Conservation (phyloP, 2,329 filamentous ascomycete species). For the Colletotrichum gigasporum region DNA sequence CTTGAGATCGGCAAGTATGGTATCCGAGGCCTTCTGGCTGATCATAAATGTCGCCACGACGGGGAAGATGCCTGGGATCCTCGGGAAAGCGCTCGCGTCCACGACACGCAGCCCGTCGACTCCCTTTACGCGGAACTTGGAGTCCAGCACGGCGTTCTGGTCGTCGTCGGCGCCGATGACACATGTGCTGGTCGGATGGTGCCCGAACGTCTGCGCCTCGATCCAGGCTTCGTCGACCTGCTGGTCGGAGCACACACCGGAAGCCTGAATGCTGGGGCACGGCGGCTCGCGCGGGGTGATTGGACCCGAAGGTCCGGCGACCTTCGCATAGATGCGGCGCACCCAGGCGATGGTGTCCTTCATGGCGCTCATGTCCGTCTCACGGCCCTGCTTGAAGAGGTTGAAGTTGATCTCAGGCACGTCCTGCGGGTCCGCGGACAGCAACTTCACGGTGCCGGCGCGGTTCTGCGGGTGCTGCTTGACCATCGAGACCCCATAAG, state of each 20-base stretch:
- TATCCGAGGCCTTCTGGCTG: constrained; percentile 69
- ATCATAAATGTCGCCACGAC: constrained; percentile 65
- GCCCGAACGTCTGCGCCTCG: constrained; percentile 59
- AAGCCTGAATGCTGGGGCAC: constrained; percentile 30
- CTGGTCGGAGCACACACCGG: constrained; percentile 43
- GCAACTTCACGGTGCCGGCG: constrained; percentile 69
- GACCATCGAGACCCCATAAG: constrained; percentile 49
- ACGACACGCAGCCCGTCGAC: constrained; percentile 68
- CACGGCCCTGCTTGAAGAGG: constrained; percentile 59
- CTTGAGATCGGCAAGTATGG: constrained; percentile 48
- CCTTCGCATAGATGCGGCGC: constrained; percentile 35
- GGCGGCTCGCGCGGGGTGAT: constrained; percentile 34
- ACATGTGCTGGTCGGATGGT: constrained; percentile 65
- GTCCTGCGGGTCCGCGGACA: constrained; percentile 68
- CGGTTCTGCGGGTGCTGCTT: constrained; percentile 61
- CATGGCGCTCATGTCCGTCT: constrained; percentile 52
- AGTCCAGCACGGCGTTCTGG: constrained; percentile 64
- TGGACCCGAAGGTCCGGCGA: constrained; percentile 33
- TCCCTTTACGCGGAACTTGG: constrained; percentile 65
- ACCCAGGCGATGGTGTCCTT: constrained; percentile 44
- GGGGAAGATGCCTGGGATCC: constrained; percentile 58
- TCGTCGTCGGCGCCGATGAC: constrained; percentile 65
- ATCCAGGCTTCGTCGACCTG: constrained; percentile 51
- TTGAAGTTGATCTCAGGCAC: constrained; percentile 70
- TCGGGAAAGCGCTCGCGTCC: constrained; percentile 66